These are phyloP conservation scores for Trichoderma afroharzianum DNA, from an alignment of 2,329 filamentous ascomycete species.

Conservation along the genomic window DNA sequence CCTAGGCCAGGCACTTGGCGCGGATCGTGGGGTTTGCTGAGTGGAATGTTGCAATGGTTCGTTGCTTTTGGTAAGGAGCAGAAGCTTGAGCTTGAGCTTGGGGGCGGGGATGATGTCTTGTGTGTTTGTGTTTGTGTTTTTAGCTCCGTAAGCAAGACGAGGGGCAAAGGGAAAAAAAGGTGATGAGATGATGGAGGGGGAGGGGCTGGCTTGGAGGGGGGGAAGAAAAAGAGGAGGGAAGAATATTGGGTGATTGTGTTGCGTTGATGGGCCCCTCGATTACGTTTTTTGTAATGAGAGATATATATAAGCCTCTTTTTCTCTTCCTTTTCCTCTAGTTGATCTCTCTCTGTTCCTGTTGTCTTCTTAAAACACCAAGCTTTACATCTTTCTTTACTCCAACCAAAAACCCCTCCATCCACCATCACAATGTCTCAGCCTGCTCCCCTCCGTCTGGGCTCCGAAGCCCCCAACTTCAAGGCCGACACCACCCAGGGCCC, in stretches of 20 bases:
- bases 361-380: not conserved
- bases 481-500: slow-evolving; percentile 74
- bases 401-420: slow-evolving; percentile 2
- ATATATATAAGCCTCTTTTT: slow-evolving; percentile 5
- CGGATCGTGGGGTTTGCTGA: slow-evolving; percentile 14
- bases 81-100: not conserved
- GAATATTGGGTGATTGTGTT: slow-evolving; percentile 11
- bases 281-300: slow-evolving; percentile 11
- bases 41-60: not conserved
- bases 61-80: not conserved
- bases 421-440: slow-evolving; percentile 31
- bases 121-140: not conserved
- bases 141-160: slow-evolving; percentile 2
- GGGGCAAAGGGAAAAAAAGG: not conserved
- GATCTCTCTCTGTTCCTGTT: not conserved
- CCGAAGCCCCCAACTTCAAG: slow-evolving; percentile 74
- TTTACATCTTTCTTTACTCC: too few species aligned
- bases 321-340: not conserved
- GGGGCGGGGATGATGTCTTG: not conserved
- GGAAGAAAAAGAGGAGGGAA: not conserved
- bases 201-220: slow-evolving; percentile 11
- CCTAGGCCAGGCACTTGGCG: slow-evolving; percentile 15
- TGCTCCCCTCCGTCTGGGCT: slow-evolving; percentile 57
- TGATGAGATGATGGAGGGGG: slow-evolving; percentile 12
- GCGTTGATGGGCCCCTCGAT: slow-evolving; percentile 16